A percentile compares a stretch with the other conserved stretches of the same genome.
Conservation (phyloP, 305 asterid genomes). For the Fraxinus dipetala region DNA sequence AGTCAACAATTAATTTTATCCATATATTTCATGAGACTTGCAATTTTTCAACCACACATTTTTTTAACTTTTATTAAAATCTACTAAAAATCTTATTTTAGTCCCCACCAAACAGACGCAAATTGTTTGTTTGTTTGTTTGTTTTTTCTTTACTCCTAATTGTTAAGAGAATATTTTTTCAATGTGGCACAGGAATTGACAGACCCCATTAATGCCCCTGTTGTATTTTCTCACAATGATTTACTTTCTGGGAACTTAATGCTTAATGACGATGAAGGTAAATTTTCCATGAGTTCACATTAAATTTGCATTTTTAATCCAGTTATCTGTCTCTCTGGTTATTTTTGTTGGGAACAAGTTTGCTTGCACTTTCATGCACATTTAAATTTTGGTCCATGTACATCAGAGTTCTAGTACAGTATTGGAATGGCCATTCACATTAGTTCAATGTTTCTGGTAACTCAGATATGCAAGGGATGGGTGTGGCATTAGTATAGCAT, state of each 20-base stretch:
- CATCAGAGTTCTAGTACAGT: background rate
- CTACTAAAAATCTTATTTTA: background rate
- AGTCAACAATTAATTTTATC: background rate
- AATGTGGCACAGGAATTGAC: slow-evolving; percentile 68
- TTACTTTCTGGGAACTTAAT: slow-evolving; percentile 90
- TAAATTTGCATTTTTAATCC: slow-evolving; percentile 1
- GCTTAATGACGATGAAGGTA: slow-evolving; percentile 89
- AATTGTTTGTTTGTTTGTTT: slow-evolving; percentile 1
- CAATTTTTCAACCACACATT: background rate
- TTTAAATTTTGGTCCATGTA: background rate
- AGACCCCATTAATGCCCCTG: slow-evolving; percentile 61
- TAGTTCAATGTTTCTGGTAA: slow-evolving; percentile 1
- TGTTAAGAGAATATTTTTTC: slow-evolving; percentile 20
- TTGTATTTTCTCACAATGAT: slow-evolving; percentile 81
- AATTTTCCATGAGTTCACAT: slow-evolving; percentile 15
- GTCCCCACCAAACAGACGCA: too few relatives aligned
- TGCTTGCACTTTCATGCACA: background rate
- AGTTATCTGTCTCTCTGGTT: background rate
- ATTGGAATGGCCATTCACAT: slow-evolving; percentile 5
- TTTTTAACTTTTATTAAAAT: background rate
- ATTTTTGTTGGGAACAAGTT: background rate
- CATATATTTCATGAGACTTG: background rate
- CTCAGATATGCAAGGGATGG: background rate
- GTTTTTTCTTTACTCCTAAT: background rate
- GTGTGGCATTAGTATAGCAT: background rate